Percentiles rank a stretch among this genome's conserved stretches.
phyloP scores from a whole-genome alignment of 2,329 filamentous ascomycete genomes.

The Scleromitrula shiraiana region DNA sequence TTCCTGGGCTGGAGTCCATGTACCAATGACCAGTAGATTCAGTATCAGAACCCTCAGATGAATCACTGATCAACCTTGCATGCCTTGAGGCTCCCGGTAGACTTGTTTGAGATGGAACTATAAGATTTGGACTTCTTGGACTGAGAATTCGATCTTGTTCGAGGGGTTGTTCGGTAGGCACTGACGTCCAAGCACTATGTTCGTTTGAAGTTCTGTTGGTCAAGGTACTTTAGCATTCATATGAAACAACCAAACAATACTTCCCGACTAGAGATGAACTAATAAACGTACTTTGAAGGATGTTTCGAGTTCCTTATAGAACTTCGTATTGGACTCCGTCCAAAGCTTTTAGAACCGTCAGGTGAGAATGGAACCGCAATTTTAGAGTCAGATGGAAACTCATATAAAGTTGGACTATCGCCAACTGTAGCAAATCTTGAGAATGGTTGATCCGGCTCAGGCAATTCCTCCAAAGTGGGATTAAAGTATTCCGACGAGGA shows the following conservation, averaged over 20 bases:
- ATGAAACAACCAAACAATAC: neutral
- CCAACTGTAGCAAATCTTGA: constrained; percentile 43
- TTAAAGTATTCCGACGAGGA: constrained; percentile 34
- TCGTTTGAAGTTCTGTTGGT: constrained; percentile 21
- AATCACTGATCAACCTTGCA: constrained; percentile 27
- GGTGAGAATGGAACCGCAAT: constrained; percentile 4
- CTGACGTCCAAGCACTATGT: constrained; percentile 19
- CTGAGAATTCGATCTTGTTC: constrained; percentile 11
- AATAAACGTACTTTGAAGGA: constrained; percentile 9
- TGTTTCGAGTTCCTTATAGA: constrained; percentile 6
- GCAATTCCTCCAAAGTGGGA: constrained; percentile 34
- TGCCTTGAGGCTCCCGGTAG: constrained; percentile 19
- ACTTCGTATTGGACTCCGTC: constrained; percentile 3
- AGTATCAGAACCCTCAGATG: constrained; percentile 22
- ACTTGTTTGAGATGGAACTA: constrained; percentile 17
- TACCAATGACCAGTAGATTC: constrained; percentile 26
- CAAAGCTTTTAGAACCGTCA: constrained; percentile 1
- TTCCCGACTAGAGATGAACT: neutral
- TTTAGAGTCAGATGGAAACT: constrained; percentile 36
- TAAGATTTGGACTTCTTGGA: constrained; percentile 20
- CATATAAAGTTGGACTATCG: constrained; percentile 56
- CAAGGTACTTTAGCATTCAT: neutral
- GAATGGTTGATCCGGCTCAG: constrained; percentile 43
- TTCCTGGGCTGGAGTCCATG: constrained; percentile 22
- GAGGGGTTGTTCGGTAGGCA: constrained; percentile 12